Percentiles rank a stretch among this genome's conserved stretches.
Evolutionary conservation across 129 eudicot genomes (phyloP).

Genomic region (Tagetes erecta): DNA sequence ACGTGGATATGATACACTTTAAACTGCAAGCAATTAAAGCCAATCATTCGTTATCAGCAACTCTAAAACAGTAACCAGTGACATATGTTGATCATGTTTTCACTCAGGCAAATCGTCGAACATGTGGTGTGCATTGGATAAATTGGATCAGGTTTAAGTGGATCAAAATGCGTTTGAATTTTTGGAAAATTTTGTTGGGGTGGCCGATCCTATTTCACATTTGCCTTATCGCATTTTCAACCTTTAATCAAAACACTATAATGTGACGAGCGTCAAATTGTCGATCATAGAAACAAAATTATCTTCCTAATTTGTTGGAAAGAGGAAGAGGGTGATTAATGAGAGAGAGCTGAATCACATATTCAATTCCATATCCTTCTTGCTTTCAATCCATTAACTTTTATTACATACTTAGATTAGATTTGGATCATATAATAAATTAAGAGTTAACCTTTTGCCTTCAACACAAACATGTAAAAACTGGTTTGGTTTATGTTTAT

Average conservation of each 20-base stretch:
- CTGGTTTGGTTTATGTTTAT: too few species aligned
- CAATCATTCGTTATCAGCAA: constrained; percentile 28
- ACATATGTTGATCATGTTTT: neutral
- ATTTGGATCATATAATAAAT: too few species aligned
- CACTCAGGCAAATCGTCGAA: constrained; percentile 25
- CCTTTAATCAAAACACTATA: constrained; percentile 6
- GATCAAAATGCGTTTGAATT: constrained; percentile 42
- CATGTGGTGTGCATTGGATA: constrained; percentile 56
- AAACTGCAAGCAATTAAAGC: constrained; percentile 20
- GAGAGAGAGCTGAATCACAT: neutral
- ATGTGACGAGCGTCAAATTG: neutral
- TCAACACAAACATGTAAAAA: too few species aligned
- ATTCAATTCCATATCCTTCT: neutral
- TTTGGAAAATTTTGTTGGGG: constrained; percentile 19
- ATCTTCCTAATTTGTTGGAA: constrained; percentile 13
- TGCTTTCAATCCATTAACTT: too few species aligned
- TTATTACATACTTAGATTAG: too few species aligned
- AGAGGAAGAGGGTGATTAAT: neutral
- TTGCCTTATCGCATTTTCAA: constrained; percentile 31
- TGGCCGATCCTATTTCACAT: constrained; percentile 40
- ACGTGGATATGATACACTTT: constrained; percentile 33
- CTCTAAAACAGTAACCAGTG: constrained; percentile 11
- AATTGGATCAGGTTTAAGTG: constrained; percentile 67
- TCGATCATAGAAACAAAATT: neutral
- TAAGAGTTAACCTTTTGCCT: too few species aligned